phyloP scores from a whole-genome alignment of 805 yeast species.

The Millerozyma acaciae region DNA sequence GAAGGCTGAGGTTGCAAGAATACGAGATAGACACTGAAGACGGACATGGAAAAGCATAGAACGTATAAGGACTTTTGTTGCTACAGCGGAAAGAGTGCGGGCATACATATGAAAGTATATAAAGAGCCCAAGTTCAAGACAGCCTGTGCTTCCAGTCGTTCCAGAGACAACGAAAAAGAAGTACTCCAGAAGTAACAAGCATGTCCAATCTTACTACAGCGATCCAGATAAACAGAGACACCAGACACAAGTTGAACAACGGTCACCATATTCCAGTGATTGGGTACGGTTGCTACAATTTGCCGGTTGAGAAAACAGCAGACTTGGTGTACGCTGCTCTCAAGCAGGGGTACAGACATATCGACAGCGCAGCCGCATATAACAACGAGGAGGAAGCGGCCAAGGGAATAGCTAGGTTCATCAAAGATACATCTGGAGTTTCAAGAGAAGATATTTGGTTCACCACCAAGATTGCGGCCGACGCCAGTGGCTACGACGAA shows the following conservation, averaged over 20 bases:
- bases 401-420: conserved; percentile 52
- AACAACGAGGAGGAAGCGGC: conserved; percentile 60
- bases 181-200: too few relatives aligned
- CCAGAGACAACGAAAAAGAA: too few relatives aligned
- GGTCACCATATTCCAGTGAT: conserved; percentile 54
- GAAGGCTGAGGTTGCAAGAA: too few relatives aligned
- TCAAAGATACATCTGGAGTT: conserved; percentile 39
- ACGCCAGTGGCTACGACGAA: conserved; percentile 33
- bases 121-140: too few relatives aligned
- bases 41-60: too few relatives aligned
- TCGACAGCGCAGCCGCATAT: conserved; percentile 71
- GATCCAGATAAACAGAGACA: conserved; percentile 30
- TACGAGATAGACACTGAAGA: too few relatives aligned
- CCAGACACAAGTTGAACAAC: conserved; percentile 45
- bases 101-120: too few relatives aligned
- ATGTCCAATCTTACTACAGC: conserved; percentile 27
- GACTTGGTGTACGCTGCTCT: conserved; percentile 55
- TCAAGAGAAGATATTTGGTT: conserved; percentile 33
- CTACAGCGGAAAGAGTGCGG: too few relatives aligned
- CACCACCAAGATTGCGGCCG: conserved; percentile 31
- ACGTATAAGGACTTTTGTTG: too few relatives aligned
- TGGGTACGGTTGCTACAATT: conserved; percentile 52
- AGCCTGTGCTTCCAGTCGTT: too few relatives aligned
- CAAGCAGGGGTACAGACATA: conserved; percentile 64
- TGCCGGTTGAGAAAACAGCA: conserved; percentile 36